Conservation (phyloP, 129 eudicot genomes). For the Mikania micrantha region DNA sequence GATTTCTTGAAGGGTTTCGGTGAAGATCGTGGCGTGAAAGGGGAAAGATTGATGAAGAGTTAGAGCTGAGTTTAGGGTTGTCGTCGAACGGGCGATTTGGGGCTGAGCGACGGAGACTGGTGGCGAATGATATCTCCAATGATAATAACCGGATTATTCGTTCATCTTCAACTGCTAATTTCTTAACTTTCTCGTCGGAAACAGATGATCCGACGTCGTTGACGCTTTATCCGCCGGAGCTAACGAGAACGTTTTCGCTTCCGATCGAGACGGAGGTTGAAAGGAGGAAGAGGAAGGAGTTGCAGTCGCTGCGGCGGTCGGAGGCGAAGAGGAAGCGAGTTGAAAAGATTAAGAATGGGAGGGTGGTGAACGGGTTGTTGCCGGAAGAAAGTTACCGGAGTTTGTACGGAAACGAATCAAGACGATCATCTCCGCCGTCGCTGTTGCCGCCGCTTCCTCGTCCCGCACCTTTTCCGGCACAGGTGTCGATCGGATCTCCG, state of each 20-base stretch:
- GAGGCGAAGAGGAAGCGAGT: slow-evolving; percentile 53
- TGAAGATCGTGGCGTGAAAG: neutral
- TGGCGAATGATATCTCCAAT: neutral
- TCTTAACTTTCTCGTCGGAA: slow-evolving; percentile 12
- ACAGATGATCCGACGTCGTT: slow-evolving; percentile 14
- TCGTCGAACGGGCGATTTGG: slow-evolving; percentile 75
- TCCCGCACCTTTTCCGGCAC: slow-evolving; percentile 13
- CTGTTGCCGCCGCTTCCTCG: slow-evolving; percentile 19
- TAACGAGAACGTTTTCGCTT: slow-evolving; percentile 45
- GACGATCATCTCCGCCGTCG: neutral
- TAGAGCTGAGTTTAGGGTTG: slow-evolving; percentile 60
- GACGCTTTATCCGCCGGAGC: slow-evolving; percentile 13
- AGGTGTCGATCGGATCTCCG: slow-evolving; percentile 38
- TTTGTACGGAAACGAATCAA: slow-evolving; percentile 4
- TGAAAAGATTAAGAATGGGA: slow-evolving; percentile 38
- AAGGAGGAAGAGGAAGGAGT: slow-evolving; percentile 50
- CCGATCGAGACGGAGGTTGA: slow-evolving; percentile 56
- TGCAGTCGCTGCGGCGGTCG: slow-evolving; percentile 43
- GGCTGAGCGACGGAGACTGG: slow-evolving; percentile 31
- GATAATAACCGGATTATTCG: slow-evolving; percentile 21
- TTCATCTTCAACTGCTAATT: slow-evolving; percentile 36
- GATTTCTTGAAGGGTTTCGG: slow-evolving; percentile 20
- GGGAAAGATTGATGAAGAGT: slow-evolving; percentile 18
- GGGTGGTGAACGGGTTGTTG: too few relatives aligned
- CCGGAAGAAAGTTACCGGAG: too few relatives aligned